These are phyloP conservation scores for Pogostemon cablin DNA, from an alignment of 257 asterid species.

Conservation along the genomic window DNA sequence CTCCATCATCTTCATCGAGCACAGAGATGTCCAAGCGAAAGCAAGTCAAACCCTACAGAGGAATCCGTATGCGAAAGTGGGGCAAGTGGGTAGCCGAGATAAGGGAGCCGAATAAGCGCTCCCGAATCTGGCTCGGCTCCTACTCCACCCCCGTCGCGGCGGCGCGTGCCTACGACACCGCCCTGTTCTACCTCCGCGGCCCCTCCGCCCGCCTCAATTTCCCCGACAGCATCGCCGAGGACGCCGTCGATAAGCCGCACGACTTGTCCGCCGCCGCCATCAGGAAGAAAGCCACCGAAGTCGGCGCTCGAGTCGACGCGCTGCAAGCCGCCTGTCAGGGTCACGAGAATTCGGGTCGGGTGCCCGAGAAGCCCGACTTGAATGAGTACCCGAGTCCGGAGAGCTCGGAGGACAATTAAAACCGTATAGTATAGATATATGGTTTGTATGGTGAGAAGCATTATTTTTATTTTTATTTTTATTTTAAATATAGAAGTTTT, in stretches of 20 bases:
- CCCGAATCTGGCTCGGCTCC: conserved; percentile 90
- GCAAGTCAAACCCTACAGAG: conserved; percentile 72
- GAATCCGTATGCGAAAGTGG: conserved; percentile 96
- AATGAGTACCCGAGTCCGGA: conserved; percentile 84
- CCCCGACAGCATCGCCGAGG: conserved; percentile 58
- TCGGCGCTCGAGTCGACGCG: conserved; percentile 92
- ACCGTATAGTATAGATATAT: conserved; percentile 8
- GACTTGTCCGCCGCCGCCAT: conserved; percentile 78
- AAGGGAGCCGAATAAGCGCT: conserved; percentile 81
- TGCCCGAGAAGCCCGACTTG: conserved; percentile 64
- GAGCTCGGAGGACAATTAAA: conserved; percentile 54
- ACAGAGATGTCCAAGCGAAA: conserved; percentile 55
- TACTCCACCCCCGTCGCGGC: conserved; percentile 89
- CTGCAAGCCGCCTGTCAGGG: conserved; percentile 38
- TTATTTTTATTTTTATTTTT: background rate
- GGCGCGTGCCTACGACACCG: conserved; percentile 92
- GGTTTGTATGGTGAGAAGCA: conserved; percentile 16
- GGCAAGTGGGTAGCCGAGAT: conserved; percentile 98
- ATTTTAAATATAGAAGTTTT: background rate
- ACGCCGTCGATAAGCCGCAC: conserved; percentile 36
- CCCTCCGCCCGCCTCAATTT: conserved; percentile 84
- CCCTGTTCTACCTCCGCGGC: conserved; percentile 76
- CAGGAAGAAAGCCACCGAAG: conserved; percentile 78
- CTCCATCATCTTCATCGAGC: conserved; percentile 27
- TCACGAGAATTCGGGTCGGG: conserved; percentile 34